Evolutionary conservation across 2,329 filamentous ascomycete species (phyloP), one percentile per base, ranked within the genome.

Genomic region (Aspergillus nomiae): DNA sequence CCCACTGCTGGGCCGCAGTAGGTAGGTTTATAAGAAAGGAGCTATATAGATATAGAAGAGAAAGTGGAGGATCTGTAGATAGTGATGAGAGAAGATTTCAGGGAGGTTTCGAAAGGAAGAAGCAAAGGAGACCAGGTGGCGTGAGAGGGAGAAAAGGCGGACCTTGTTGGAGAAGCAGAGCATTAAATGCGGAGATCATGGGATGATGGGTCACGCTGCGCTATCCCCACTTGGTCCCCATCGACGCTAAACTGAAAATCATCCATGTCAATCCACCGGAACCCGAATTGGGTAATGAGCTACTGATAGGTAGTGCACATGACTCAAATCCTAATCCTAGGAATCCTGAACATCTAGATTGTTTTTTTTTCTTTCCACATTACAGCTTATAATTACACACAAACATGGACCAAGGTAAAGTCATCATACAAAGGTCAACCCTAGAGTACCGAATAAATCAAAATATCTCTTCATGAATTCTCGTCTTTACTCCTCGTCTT

Each of bases 401-500:
- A 61, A 58, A 50, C 30, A 43, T 54, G 43, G 41, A 43, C 36
- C 60, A 32, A 26, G 57, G 30, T 55, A 43, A 9, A 26, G 57
- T 19, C 24, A 16, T 55, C 24, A 54, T 59, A 59, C 38, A 60
- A 14, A 51, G 48, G 48, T 32, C 48, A 51, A 51, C 28, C 28
- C 16, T 36, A 51, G 38, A 38, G 58, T 43, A 61, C 45, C 54
- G 63, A 59, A 45, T 16, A 64, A 60, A 59, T 65, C 67, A 62
- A 45, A 60, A 60, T 45, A 56, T 30, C 64, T 51, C 53, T 61
- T 50, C 19, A 46, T 51, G 14, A 8, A 30, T n/a, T 51, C 19
- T 34, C 21, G 19, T 28, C 55, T 68, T 71, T 69, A 74, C 69
- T 89, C 86, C 65, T 89, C 86, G 28, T 90, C 90, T 12, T 92